Percentiles rank a stretch among this genome's conserved stretches.
Evolutionary conservation across 129 eudicot species (phyloP).

Genomic region (Deinandra increscens): DNA sequence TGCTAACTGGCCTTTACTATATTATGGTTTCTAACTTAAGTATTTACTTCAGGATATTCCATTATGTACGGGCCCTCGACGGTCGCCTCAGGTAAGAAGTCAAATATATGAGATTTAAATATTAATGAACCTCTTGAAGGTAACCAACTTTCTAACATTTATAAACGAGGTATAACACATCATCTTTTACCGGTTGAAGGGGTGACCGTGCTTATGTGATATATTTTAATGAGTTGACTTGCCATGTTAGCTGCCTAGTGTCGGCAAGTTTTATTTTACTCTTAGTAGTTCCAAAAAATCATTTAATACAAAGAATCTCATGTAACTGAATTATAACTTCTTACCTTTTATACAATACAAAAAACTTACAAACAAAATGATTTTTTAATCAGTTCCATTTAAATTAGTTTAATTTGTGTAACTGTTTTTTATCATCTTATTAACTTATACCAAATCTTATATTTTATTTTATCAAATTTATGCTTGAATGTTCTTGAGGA

Average conservation of each 20-base stretch:
- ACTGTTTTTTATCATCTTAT: not conserved
- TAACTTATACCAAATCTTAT: not conserved
- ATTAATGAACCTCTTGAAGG: not conserved
- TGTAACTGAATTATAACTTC: not conserved
- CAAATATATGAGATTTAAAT: not conserved
- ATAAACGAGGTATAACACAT: not conserved
- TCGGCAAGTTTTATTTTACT: not conserved
- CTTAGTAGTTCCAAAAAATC: not conserved
- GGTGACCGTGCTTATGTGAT: not conserved
- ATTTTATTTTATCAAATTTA: not conserved
- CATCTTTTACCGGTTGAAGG: not conserved
- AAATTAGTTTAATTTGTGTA: not conserved
- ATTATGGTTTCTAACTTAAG: constrained; percentile 35
- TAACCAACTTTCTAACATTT: not conserved
- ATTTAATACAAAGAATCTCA: not conserved
- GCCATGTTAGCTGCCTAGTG: not conserved
- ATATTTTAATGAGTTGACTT: not conserved
- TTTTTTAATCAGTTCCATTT: not conserved
- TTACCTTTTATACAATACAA: not conserved
- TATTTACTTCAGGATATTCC: constrained; percentile 62
- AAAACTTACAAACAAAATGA: no score
- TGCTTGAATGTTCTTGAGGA: no score
- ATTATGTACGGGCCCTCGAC: constrained; percentile 44
- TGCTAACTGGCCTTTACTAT: constrained; percentile 3
- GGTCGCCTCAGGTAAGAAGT: constrained; percentile 63